A percentile compares a stretch with the other conserved stretches of the same genome.
These are phyloP conservation scores for Pythium sukuiense DNA, from an alignment of 352 stramenopile genomes.

Conservation along the genomic window DNA sequence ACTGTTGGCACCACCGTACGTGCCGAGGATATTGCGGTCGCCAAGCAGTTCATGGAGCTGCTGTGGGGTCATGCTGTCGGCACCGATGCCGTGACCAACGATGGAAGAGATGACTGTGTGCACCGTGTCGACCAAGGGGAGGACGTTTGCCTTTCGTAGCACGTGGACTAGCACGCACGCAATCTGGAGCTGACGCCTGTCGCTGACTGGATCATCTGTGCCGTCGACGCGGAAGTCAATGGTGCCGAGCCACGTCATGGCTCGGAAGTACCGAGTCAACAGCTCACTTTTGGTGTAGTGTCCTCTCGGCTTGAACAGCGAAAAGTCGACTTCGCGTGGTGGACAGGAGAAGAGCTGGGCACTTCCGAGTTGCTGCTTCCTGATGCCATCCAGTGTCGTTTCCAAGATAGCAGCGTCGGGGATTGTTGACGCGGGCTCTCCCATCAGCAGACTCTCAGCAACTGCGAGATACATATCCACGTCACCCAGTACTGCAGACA, in stretches of 20 bases:
- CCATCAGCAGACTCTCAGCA: not conserved
- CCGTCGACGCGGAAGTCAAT: slow-evolving; percentile 32
- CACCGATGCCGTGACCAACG: slow-evolving; percentile 16
- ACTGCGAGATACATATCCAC: slow-evolving; percentile 8
- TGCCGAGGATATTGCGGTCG: slow-evolving; percentile 7
- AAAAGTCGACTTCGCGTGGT: slow-evolving; percentile 28
- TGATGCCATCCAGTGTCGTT: not conserved
- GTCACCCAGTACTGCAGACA: not conserved
- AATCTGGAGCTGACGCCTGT: slow-evolving; percentile 25
- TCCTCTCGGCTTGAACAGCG: slow-evolving; percentile 32
- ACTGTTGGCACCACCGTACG: slow-evolving; percentile 1
- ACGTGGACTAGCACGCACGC: slow-evolving; percentile 24
- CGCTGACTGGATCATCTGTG: slow-evolving; percentile 10
- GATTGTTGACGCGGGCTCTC: not conserved
- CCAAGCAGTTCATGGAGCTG: slow-evolving; percentile 21
- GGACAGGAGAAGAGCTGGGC: slow-evolving; percentile 13
- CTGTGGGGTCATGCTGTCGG: slow-evolving; percentile 26
- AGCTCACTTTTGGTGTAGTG: slow-evolving; percentile 26
- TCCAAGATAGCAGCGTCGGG: not conserved
- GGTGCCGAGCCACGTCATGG: slow-evolving; percentile 28
- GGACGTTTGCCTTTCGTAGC: slow-evolving; percentile 8
- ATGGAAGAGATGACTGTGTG: slow-evolving; percentile 15
- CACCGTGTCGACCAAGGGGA: slow-evolving; percentile 11
- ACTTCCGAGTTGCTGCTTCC: not conserved
- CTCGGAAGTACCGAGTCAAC: slow-evolving; percentile 24